Percentiles rank a stretch among this genome's conserved stretches.
Evolutionary conservation across 495 filamentous ascomycete species (phyloP).

Genomic region (Chaetomium tenue): DNA sequence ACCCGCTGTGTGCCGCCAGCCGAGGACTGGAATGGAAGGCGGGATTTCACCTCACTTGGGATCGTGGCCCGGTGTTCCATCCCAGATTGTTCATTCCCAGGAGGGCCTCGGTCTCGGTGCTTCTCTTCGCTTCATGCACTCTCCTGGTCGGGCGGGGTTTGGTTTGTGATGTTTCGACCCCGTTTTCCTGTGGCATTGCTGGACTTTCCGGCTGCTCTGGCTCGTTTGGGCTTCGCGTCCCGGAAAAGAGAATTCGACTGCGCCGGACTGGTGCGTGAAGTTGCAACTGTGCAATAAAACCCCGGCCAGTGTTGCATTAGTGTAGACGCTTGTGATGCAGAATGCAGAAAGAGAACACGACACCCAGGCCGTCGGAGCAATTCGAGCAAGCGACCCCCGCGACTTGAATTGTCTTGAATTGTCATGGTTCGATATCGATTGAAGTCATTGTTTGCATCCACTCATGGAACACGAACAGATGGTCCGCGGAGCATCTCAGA

Average conservation of each 20-base stretch:
- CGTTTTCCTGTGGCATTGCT: no score
- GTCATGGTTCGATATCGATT: not conserved
- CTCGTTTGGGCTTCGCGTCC: no score
- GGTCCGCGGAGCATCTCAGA: not conserved
- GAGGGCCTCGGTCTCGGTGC: no score
- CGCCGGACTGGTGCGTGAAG: no score
- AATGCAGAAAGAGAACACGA: no score
- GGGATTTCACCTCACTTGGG: not conserved
- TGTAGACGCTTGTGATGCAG: no score
- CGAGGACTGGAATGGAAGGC: not conserved
- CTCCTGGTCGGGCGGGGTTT: not conserved
- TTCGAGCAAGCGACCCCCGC: not conserved
- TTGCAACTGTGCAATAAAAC: no score
- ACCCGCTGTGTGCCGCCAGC: not conserved
- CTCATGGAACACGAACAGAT: not conserved
- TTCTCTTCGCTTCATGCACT: not conserved
- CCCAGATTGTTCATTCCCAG: not conserved
- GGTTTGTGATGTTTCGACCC: no score
- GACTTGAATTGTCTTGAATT: not conserved
- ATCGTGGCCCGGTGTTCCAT: not conserved
- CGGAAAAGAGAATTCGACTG: no score
- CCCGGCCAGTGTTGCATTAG: no score
- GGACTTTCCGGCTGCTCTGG: no score
- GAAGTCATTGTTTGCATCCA: not conserved
- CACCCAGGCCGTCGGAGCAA: not conserved